Percentiles rank a stretch among this genome's conserved stretches.
Evolutionary conservation across 2,329 filamentous ascomycete species (phyloP).

Genomic region (Monascus ruber): DNA sequence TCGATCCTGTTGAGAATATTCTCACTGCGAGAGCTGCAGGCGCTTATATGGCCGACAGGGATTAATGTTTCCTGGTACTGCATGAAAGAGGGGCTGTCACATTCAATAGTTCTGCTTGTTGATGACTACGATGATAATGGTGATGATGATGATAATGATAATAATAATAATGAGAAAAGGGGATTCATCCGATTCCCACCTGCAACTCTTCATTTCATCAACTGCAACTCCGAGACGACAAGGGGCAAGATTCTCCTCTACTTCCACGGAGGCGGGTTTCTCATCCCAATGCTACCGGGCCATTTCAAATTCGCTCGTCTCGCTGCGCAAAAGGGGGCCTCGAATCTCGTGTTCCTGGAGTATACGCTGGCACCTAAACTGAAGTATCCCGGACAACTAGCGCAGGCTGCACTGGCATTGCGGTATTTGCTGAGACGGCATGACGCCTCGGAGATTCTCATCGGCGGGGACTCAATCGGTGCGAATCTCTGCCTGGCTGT

Average conservation of each 20-base stretch:
- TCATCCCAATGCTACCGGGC: not conserved
- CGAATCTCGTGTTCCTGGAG: constrained; percentile 1
- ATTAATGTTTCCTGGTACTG: not conserved
- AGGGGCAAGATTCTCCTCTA: constrained; percentile 1
- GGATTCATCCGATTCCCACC: not conserved
- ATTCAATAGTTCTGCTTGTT: not conserved
- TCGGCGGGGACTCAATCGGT: constrained; percentile 7
- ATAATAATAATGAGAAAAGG: not conserved
- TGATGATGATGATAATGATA: not conserved
- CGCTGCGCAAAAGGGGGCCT: not conserved
- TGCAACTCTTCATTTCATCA: not conserved
- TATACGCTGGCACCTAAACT: constrained; percentile 3
- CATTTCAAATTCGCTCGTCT: not conserved
- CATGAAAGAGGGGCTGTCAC: not conserved
- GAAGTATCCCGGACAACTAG: constrained; percentile 3
- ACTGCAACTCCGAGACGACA: not conserved
- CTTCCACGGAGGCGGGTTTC: constrained; percentile 1
- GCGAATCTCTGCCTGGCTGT: constrained; percentile 4
- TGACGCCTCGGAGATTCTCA: constrained; percentile 2
- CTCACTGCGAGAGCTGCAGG: not conserved
- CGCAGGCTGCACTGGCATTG: constrained; percentile 1
- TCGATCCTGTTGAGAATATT: not conserved
- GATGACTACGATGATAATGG: no score
- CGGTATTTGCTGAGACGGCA: not conserved
- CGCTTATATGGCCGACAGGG: not conserved